Conservation (phyloP, 1,284 basidiomycete species). For the Apiotrichum siamense region DNA sequence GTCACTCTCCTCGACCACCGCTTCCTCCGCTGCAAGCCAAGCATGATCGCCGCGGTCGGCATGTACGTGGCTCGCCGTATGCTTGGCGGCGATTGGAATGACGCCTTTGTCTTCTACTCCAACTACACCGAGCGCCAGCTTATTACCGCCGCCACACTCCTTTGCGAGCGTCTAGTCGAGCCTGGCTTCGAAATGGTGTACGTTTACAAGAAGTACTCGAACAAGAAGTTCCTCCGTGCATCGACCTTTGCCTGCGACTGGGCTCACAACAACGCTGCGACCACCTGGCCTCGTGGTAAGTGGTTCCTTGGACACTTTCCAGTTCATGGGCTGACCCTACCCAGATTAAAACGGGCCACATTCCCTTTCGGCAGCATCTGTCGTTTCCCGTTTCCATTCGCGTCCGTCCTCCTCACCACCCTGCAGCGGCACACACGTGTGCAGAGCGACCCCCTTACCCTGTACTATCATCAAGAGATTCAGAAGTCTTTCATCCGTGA, state of each 20-base stretch:
- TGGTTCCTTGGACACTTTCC: background rate
- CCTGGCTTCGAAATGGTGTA: conserved; percentile 75
- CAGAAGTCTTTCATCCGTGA: no score
- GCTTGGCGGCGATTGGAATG: conserved; percentile 88
- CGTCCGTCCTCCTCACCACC: no score
- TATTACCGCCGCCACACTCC: conserved; percentile 69
- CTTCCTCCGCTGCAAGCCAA: conserved; percentile 90
- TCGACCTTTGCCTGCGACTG: conserved; percentile 53
- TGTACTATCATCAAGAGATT: no score
- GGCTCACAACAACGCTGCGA: conserved; percentile 40
- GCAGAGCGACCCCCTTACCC: no score
- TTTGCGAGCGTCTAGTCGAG: conserved; percentile 79
- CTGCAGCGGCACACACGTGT: no score
- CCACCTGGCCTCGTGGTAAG: conserved; percentile 13
- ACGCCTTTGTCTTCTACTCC: conserved; percentile 89
- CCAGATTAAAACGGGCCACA: background rate
- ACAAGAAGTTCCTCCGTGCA: conserved; percentile 93
- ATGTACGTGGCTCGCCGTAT: conserved; percentile 94
- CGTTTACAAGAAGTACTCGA: conserved; percentile 93
- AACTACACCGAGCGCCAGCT: conserved; percentile 88
- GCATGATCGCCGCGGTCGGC: conserved; percentile 90
- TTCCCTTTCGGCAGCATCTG: no score
- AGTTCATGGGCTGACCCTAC: background rate
- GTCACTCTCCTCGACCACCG: conserved; percentile 88
- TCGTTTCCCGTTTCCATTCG: no score